Conservation (phyloP, 208 protist genomes). For the Trypanosoma brucei region DNA sequence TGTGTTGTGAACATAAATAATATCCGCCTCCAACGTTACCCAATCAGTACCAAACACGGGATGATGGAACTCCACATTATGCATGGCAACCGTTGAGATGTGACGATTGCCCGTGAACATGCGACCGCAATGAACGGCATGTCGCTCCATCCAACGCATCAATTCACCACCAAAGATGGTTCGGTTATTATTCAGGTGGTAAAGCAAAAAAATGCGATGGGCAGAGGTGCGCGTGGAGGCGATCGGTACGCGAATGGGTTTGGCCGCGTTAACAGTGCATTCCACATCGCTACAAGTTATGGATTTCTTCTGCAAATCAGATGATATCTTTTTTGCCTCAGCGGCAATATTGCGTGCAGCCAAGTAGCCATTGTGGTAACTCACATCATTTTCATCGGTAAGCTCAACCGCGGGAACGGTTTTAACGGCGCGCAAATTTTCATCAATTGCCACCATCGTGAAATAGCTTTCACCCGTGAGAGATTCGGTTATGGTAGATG, state of each 20-base stretch:
- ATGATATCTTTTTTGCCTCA: slow-evolving; percentile 24
- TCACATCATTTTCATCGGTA: slow-evolving; percentile 60
- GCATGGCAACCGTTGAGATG: slow-evolving; percentile 87
- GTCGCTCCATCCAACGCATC: slow-evolving; percentile 90
- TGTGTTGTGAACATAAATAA: slow-evolving; percentile 86
- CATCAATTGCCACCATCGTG: slow-evolving; percentile 85
- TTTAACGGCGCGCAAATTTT: slow-evolving; percentile 69
- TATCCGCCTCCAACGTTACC: slow-evolving; percentile 75
- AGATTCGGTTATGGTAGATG: slow-evolving; percentile 53
- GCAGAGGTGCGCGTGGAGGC: slow-evolving; percentile 41
- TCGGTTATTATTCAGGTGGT: slow-evolving; percentile 90
- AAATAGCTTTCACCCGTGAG: slow-evolving; percentile 80
- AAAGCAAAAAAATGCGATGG: slow-evolving; percentile 85
- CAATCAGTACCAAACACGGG: slow-evolving; percentile 84
- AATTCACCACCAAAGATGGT: slow-evolving; percentile 91
- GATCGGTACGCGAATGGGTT: slow-evolving; percentile 56
- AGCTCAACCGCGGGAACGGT: slow-evolving; percentile 76
- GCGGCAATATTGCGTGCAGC: slow-evolving; percentile 38
- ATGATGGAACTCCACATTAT: slow-evolving; percentile 82
- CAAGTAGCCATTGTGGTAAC: slow-evolving; percentile 54
- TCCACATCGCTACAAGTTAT: slow-evolving; percentile 49
- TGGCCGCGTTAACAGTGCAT: slow-evolving; percentile 53
- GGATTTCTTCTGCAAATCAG: slow-evolving; percentile 11
- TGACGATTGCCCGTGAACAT: slow-evolving; percentile 87
- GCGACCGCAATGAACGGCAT: slow-evolving; percentile 81